Conservation (phyloP, 805 yeast genomes). For the Sugiyamaella smithiae region DNA sequence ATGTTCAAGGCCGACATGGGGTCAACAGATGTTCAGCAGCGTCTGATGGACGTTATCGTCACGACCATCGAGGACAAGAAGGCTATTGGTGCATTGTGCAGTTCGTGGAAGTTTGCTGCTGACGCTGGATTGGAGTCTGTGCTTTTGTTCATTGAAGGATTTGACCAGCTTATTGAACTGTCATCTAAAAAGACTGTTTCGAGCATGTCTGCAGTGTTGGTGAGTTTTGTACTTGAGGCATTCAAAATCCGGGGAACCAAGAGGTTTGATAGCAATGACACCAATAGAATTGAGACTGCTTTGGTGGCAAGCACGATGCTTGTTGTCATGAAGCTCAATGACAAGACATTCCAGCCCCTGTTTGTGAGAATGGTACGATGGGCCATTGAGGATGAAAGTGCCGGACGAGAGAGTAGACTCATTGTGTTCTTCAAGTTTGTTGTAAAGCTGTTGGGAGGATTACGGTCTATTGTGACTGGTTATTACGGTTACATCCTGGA, state of each 20-base stretch:
- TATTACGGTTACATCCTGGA: constrained; percentile 86
- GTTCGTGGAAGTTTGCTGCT: constrained; percentile 52
- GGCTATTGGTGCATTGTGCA: constrained; percentile 58
- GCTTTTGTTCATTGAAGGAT: constrained; percentile 65
- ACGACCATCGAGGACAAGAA: constrained; percentile 65
- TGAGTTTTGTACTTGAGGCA: constrained; percentile 63
- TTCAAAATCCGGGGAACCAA: constrained; percentile 65
- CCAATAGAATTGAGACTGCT: constrained; percentile 76
- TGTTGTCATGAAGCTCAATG: constrained; percentile 87
- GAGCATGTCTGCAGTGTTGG: constrained; percentile 62
- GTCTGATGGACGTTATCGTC: constrained; percentile 53
- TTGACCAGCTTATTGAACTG: constrained; percentile 63
- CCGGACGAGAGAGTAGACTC: constrained; percentile 52
- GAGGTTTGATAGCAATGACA: constrained; percentile 64
- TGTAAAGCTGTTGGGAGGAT: constrained; percentile 75
- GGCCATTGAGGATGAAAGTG: constrained; percentile 79
- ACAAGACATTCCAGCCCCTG: constrained; percentile 87
- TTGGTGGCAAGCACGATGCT: constrained; percentile 69
- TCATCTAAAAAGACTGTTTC: constrained; percentile 75
- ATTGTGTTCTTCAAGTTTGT: constrained; percentile 81
- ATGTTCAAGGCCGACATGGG: constrained; percentile 41
- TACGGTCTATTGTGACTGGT: constrained; percentile 82
- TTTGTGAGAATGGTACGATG: constrained; percentile 84
- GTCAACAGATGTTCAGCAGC: constrained; percentile 40
- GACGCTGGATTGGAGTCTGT: constrained; percentile 43